phyloP scores from a whole-genome alignment of 805 yeast genomes.

The Zygosaccharomyces bailii region DNA sequence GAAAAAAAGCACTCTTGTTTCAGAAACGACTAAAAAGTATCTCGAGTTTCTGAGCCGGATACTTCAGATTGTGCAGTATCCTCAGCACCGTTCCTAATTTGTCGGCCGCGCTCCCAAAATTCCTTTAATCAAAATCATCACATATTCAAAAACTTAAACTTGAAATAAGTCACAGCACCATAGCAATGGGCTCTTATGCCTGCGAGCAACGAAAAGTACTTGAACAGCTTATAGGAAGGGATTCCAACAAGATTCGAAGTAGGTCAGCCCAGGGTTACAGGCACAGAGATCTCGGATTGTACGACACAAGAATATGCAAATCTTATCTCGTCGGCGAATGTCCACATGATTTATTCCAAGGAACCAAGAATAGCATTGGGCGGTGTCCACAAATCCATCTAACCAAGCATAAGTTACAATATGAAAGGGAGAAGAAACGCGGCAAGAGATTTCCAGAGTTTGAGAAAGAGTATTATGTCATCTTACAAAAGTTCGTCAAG shows the following conservation, averaged over 20 bases:
- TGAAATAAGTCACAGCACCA: neutral
- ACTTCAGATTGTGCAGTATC: too few species aligned
- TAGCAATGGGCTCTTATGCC: slow-evolving; percentile 48
- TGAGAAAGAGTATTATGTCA: slow-evolving; percentile 44
- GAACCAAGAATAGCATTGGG: slow-evolving; percentile 81
- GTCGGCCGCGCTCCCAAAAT: slow-evolving; percentile 5
- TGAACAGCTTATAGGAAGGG: slow-evolving; percentile 65
- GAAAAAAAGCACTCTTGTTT: too few species aligned
- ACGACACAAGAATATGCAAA: slow-evolving; percentile 67
- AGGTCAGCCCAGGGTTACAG: slow-evolving; percentile 38
- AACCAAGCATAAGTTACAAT: slow-evolving; percentile 69
- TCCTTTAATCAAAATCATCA: neutral
- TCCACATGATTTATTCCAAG: slow-evolving; percentile 76
- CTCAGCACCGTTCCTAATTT: neutral
- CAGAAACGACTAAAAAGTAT: too few species aligned
- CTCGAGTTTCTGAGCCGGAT: too few species aligned
- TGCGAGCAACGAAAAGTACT: slow-evolving; percentile 67
- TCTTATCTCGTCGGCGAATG: slow-evolving; percentile 81
- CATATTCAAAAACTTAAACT: too few species aligned
- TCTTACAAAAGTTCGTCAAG: slow-evolving; percentile 52
- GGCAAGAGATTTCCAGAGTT: slow-evolving; percentile 45
- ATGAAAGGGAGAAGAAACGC: slow-evolving; percentile 46
- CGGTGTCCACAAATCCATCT: slow-evolving; percentile 72
- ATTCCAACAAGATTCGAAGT: slow-evolving; percentile 23
- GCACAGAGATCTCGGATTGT: slow-evolving; percentile 35